Conservation (phyloP, 768 basidiomycete species). For the Pholiota molesta region DNA sequence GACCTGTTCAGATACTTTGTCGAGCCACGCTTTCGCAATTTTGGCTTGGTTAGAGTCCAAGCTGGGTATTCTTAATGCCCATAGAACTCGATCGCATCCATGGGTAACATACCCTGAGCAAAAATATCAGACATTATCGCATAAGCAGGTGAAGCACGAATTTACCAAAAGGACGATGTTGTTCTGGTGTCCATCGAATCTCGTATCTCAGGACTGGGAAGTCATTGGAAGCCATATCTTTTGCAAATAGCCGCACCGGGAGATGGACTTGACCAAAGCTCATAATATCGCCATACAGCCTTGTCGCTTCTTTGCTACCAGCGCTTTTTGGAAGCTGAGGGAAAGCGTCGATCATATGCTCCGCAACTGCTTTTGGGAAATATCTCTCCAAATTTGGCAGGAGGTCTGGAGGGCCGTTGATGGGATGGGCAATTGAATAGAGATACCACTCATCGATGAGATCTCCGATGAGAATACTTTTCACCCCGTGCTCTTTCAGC, state of each 20-base stretch:
- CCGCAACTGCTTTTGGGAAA: slow-evolving; percentile 52
- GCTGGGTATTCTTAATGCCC: slow-evolving; percentile 58
- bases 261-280: slow-evolving; percentile 69
- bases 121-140: not conserved
- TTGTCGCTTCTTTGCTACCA: slow-evolving; percentile 42
- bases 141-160: not conserved
- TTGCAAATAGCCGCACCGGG: slow-evolving; percentile 61
- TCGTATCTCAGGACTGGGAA: slow-evolving; percentile 72
- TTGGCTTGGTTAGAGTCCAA: slow-evolving; percentile 47
- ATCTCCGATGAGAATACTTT: slow-evolving; percentile 67
- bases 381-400: slow-evolving; percentile 62
- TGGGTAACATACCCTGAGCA: slow-evolving; percentile 69
- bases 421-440: slow-evolving; percentile 71
- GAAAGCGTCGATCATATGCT: slow-evolving; percentile 49
- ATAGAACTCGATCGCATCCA: slow-evolving; percentile 62
- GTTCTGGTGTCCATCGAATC: slow-evolving; percentile 71
- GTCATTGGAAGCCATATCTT: slow-evolving; percentile 55
- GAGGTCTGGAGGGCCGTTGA: slow-evolving; percentile 52
- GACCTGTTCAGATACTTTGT: slow-evolving; percentile 48
- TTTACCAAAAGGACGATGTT: slow-evolving; percentile 56
- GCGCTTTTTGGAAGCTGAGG: slow-evolving; percentile 41
- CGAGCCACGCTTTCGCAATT: slow-evolving; percentile 59
- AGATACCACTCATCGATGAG: slow-evolving; percentile 79
- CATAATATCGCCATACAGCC: slow-evolving; percentile 60
- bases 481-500: slow-evolving; percentile 59